These are phyloP conservation scores for Farysia itapuensis DNA, from an alignment of 1,284 basidiomycete genomes.

Conservation along the genomic window DNA sequence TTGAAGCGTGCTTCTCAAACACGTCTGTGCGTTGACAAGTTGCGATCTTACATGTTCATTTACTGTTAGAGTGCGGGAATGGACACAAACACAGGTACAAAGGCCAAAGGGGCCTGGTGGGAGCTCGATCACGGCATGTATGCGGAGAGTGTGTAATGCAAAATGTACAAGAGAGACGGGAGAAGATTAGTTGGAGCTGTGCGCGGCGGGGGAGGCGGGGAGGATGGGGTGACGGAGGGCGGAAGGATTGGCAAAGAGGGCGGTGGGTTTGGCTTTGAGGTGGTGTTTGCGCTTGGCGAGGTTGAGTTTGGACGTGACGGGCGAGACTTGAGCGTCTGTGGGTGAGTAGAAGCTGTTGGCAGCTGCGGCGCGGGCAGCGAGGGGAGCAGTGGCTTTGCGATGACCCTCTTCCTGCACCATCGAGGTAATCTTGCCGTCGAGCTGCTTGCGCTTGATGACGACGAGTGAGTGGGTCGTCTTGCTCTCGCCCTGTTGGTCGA, in stretches of 20 bases:
- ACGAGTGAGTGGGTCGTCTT: slow-evolving; percentile 46
- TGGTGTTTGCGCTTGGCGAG: slow-evolving; percentile 56
- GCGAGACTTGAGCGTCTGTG: slow-evolving; percentile 57
- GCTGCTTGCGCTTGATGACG: slow-evolving; percentile 51
- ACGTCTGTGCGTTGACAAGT: no score
- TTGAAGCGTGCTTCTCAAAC: no score
- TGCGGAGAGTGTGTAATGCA: no score
- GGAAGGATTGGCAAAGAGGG: slow-evolving; percentile 50
- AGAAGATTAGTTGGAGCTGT: no score
- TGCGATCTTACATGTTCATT: no score
- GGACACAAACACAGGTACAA: no score
- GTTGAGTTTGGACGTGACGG: slow-evolving; percentile 58
- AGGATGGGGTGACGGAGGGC: slow-evolving; percentile 29
- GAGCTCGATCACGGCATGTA: no score
- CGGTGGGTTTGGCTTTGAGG: slow-evolving; percentile 56
- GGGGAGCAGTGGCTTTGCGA: slow-evolving; percentile 51
- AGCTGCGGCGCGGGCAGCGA: slow-evolving; percentile 52
- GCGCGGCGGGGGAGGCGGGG: slow-evolving; percentile 33
- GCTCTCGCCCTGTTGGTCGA: slow-evolving; percentile 10
- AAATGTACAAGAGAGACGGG: no score
- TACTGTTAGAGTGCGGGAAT: no score
- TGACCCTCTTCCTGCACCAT: slow-evolving; percentile 57
- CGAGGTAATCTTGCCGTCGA: slow-evolving; percentile 48
- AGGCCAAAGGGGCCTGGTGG: no score
- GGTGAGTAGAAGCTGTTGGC: slow-evolving; percentile 55